These are phyloP conservation scores for Colletotrichum godetiae DNA, from an alignment of 2,329 filamentous ascomycete species.

Conservation along the genomic window DNA sequence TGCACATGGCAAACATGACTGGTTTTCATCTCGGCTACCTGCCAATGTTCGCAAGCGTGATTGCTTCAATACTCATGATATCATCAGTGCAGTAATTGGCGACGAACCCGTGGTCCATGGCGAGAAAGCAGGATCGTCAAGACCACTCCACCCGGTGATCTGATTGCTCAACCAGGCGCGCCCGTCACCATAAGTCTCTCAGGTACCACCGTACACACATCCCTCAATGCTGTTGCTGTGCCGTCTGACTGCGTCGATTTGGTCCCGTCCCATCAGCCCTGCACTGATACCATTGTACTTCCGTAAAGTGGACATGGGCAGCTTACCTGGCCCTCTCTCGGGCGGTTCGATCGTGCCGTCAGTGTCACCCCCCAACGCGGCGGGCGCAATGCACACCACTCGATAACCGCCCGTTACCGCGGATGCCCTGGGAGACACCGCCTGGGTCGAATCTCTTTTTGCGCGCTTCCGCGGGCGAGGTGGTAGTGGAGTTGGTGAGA, in stretches of 20 bases:
- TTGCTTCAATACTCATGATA: background rate
- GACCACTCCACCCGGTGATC: background rate
- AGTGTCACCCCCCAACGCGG: background rate
- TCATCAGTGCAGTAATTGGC: too few species aligned
- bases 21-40: background rate
- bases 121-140: background rate
- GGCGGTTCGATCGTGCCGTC: background rate
- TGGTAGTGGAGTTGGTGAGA: background rate
- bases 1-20: background rate
- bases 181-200: background rate
- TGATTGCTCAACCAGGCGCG: background rate
- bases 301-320: background rate
- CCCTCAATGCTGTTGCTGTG: background rate
- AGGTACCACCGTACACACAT: background rate
- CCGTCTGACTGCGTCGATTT: background rate
- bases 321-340: background rate
- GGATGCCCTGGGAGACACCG: background rate
- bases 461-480: background rate
- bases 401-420: conserved; percentile 3
- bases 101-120: background rate
- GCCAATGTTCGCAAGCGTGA: background rate
- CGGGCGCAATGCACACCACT: background rate
- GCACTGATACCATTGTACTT: background rate
- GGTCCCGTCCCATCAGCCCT: background rate
- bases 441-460: background rate